These are phyloP conservation scores for Pyrenula aspistea DNA, from an alignment of 495 filamentous ascomycete species.

Conservation along the genomic window DNA sequence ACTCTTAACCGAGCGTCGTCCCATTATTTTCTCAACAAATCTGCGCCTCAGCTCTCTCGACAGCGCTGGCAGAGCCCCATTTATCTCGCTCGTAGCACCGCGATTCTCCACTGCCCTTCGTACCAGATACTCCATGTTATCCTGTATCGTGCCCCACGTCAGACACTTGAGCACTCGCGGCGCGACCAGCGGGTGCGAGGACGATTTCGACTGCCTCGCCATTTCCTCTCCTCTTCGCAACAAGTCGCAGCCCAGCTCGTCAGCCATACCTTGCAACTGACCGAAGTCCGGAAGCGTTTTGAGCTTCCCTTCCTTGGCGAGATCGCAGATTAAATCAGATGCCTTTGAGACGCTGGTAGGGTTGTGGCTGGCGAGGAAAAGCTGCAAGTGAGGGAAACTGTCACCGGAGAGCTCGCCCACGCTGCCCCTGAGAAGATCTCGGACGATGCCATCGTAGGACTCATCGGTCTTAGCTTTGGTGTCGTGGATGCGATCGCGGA, in stretches of 20 bases:
- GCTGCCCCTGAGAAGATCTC: slow-evolving; percentile 14
- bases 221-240: slow-evolving; percentile 16
- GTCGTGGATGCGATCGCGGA: slow-evolving; percentile 25
- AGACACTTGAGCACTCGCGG: slow-evolving; percentile 70
- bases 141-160: slow-evolving; percentile 72
- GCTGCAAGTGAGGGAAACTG: slow-evolving; percentile 19
- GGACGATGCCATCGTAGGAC: slow-evolving; percentile 26
- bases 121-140: slow-evolving; percentile 85
- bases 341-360: slow-evolving; percentile 19
- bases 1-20: too few relatives aligned
- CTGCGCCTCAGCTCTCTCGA: slow-evolving; percentile 52
- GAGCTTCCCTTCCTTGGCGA: slow-evolving; percentile 14
- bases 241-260: slow-evolving; percentile 72
- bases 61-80: slow-evolving; percentile 56
- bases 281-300: slow-evolving; percentile 27
- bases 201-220: too few relatives aligned
- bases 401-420: slow-evolving; percentile 24
- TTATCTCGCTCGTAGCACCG: slow-evolving; percentile 68
- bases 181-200: too few relatives aligned
- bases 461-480: slow-evolving; percentile 28
- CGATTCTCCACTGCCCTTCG: slow-evolving; percentile 78
- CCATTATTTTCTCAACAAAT: too few relatives aligned
- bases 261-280: slow-evolving; percentile 88
- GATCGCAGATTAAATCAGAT: slow-evolving; percentile 20
- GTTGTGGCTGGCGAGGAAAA: slow-evolving; percentile 31